Evolutionary conservation across 352 stramenopile species (phyloP), one percentile per base, ranked within the genome.

Genomic region (Phytophthora tubulina): DNA sequence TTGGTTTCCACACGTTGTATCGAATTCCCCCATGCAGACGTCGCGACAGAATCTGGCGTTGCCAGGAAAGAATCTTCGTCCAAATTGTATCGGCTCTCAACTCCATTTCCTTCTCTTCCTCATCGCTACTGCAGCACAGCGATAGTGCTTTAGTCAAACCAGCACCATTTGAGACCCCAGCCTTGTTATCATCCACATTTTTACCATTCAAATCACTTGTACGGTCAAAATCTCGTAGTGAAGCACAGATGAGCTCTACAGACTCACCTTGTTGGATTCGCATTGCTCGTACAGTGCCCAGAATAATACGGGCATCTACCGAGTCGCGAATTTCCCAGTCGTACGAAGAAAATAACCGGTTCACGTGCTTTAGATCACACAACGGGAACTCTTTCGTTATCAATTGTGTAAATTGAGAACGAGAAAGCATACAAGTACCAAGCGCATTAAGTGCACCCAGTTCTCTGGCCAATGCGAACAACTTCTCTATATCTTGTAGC

Each of bases 401-500:
- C 4, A 92, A 41, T 7, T 79, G 70, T 46, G 67, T 81, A 58
- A 88, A 92, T 44, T 90, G 84, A 44, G 84, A 51, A 0, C 82
- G 82, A 39, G 68, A 75, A 7, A 75, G 62, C 35, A 53, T 33
- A 6, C 68, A 75, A 1, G 62, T 50, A 4, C 58, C 85, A 6
- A 89, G 66, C 4, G 76, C 70, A 27, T 90, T 90, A 30, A 79
- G 72, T 5, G 79, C 72, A 3, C 75, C 73, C n/a, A 92, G 56
- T 48, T 92, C 84, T 33, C 80, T 82, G 33, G 80, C 75, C 32
- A 88, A 64, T 8, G 69, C 61, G 8, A 87, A 76, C 1, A 92
- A 56, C 63, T 92, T 92, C 48, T 92, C 84, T 51, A 92, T 81
- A 57, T 92, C 84, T 57, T 92, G 81, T 6, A 92, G 61, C 33